These are phyloP conservation scores for Toxoplasma gondii DNA, from an alignment of 169 alveolate species.

Conservation along the genomic window DNA sequence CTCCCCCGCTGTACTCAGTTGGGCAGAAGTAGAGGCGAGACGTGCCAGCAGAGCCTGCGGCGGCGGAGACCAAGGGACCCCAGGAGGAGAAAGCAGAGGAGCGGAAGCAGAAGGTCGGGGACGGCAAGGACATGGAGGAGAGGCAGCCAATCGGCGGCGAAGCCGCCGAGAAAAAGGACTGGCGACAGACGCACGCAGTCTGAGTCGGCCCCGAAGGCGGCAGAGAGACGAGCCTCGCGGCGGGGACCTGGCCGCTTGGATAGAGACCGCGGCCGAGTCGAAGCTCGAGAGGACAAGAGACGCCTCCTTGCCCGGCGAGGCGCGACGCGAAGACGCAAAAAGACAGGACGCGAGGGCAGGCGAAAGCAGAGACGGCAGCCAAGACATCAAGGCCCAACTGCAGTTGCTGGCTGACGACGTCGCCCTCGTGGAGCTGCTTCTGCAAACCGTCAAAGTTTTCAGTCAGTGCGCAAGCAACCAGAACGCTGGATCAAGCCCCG, in stretches of 20 bases:
- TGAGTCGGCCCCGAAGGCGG: too few species aligned
- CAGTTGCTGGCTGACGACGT: slow-evolving; percentile 16
- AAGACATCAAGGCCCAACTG: slow-evolving; percentile 14
- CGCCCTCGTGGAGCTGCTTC: not conserved
- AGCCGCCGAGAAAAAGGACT: not conserved
- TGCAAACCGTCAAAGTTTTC: slow-evolving; percentile 19
- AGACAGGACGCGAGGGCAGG: not conserved
- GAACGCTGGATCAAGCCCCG: not conserved
- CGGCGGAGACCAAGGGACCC: not conserved
- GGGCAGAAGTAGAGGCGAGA: not conserved
- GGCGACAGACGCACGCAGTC: not conserved
- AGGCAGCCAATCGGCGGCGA: not conserved
- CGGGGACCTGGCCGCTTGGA: too few species aligned
- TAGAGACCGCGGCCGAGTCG: too few species aligned
- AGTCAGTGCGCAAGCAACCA: not conserved
- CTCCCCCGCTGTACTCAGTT: not conserved
- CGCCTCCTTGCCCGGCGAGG: not conserved
- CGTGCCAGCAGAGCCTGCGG: not conserved
- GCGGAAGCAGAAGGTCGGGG: not conserved
- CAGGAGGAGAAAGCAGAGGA: not conserved
- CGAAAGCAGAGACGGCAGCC: not conserved
- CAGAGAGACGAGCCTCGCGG: too few species aligned
- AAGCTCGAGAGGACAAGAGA: too few species aligned
- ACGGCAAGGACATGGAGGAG: not conserved
- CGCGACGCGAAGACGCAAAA: not conserved